phyloP scores from a whole-genome alignment of 352 stramenopile genomes.

The Pythium aquatile region DNA sequence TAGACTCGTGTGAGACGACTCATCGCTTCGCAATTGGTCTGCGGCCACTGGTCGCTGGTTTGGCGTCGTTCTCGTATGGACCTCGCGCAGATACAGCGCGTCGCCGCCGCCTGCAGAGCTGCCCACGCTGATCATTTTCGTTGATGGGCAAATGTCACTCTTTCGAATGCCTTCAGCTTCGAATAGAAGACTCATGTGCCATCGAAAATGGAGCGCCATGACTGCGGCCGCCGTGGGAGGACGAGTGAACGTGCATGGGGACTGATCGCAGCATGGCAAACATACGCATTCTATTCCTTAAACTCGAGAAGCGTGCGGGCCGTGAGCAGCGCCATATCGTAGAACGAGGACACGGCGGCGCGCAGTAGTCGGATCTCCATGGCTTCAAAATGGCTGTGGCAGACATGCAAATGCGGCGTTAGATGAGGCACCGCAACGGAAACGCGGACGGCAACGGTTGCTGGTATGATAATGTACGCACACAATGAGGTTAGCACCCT shows the following conservation, averaged over 20 bases:
- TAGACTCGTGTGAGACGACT: conserved; percentile 24
- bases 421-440: background rate
- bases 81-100: conserved; percentile 10
- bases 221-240: background rate
- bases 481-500: conserved; percentile 64
- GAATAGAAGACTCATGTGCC: background rate
- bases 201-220: background rate
- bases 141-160: background rate
- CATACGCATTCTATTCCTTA: conserved; percentile 49
- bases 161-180: background rate
- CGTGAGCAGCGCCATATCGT: conserved; percentile 80
- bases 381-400: conserved; percentile 67
- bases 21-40: background rate
- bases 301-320: conserved; percentile 82
- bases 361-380: conserved; percentile 83
- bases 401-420: background rate
- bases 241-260: background rate
- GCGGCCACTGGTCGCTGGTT: background rate
- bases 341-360: conserved; percentile 84
- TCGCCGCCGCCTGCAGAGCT: background rate
- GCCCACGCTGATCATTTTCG: conserved; percentile 2
- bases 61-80: conserved; percentile 11
- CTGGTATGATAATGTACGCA: conserved; percentile 33
- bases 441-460: too few relatives aligned
- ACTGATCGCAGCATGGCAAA: background rate